Evolutionary conservation across 208 protist species (phyloP).

Genomic region (Sergeia podlipaevii): DNA sequence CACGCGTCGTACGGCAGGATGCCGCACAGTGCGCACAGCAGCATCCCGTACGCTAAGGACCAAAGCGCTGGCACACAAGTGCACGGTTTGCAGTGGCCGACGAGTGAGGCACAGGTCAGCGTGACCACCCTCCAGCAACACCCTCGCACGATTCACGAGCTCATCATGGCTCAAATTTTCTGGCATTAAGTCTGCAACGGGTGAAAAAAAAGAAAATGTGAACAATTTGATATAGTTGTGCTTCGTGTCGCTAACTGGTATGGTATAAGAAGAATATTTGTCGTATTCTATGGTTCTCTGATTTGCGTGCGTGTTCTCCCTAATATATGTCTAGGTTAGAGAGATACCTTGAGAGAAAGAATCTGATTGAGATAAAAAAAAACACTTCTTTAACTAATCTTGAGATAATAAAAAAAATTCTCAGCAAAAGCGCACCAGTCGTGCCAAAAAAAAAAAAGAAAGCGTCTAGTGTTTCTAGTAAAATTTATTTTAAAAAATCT

Average conservation of each 20-base stretch:
- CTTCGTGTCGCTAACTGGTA: too few species aligned
- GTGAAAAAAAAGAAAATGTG: too few species aligned
- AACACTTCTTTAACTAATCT: neutral
- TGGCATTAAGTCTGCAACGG: too few species aligned
- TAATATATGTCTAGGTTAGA: neutral
- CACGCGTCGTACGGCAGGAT: conserved; percentile 25
- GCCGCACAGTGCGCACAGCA: conserved; percentile 9
- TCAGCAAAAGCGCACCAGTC: neutral
- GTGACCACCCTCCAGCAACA: conserved; percentile 32
- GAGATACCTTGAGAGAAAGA: conserved; percentile 8
- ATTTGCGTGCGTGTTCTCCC: neutral
- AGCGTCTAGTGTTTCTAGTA: conserved; percentile 2
- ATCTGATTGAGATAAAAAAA: conserved; percentile 4
- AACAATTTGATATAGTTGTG: too few species aligned
- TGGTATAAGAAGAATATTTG: too few species aligned
- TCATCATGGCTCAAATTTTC: too few species aligned
- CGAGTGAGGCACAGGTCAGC: conserved; percentile 33
- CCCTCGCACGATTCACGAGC: conserved; percentile 26
- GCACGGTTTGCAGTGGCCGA: conserved; percentile 28
- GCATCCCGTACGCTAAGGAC: conserved; percentile 17
- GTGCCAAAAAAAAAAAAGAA: neutral
- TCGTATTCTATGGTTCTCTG: conserved; percentile 1
- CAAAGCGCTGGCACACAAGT: conserved; percentile 25
- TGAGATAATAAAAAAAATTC: conserved; percentile 6
- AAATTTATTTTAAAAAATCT: neutral